phyloP scores from a whole-genome alignment of 768 basidiomycete species.

The Tricholomella constricta region DNA sequence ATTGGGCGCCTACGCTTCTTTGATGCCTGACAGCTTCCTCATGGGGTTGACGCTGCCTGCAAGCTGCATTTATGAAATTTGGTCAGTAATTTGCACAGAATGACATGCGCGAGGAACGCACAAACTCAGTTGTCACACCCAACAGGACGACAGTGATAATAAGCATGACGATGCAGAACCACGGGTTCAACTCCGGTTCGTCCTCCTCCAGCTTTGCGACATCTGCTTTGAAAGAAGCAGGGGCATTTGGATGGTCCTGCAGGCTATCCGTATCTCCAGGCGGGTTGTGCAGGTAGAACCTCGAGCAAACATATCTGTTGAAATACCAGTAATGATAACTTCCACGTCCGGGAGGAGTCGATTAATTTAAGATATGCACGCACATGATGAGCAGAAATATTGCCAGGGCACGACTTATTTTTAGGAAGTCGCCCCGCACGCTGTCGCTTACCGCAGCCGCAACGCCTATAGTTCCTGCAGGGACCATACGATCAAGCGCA shows the following conservation, averaged over 20 bases:
- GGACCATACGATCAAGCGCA: constrained; percentile 43
- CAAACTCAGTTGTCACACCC: constrained; percentile 71
- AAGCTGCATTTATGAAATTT: constrained; percentile 39
- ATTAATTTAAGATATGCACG: constrained; percentile 15
- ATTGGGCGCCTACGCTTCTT: constrained; percentile 46
- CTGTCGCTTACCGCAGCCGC: constrained; percentile 40
- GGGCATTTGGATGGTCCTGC: constrained; percentile 44
- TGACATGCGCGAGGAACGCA: constrained; percentile 31
- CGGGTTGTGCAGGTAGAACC: constrained; percentile 69
- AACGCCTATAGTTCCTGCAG: constrained; percentile 9
- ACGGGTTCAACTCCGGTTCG: constrained; percentile 63
- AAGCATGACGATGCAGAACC: constrained; percentile 57
- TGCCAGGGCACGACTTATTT: constrained; percentile 65
- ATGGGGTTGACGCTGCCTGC: constrained; percentile 65
- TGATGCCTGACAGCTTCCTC: constrained; percentile 40
- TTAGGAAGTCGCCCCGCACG: constrained; percentile 49
- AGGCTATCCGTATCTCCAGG: constrained; percentile 57
- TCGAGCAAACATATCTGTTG: constrained; percentile 60
- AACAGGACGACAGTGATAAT: constrained; percentile 54
- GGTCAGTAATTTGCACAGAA: neutral
- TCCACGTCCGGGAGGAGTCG: no score
- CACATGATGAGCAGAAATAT: constrained; percentile 62
- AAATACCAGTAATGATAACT: no score
- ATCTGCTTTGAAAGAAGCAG: constrained; percentile 44
- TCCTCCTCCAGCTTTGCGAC: constrained; percentile 33